Evolutionary conservation across 345 rosid species (phyloP).

Genomic region (Geranium rotundifolium): DNA sequence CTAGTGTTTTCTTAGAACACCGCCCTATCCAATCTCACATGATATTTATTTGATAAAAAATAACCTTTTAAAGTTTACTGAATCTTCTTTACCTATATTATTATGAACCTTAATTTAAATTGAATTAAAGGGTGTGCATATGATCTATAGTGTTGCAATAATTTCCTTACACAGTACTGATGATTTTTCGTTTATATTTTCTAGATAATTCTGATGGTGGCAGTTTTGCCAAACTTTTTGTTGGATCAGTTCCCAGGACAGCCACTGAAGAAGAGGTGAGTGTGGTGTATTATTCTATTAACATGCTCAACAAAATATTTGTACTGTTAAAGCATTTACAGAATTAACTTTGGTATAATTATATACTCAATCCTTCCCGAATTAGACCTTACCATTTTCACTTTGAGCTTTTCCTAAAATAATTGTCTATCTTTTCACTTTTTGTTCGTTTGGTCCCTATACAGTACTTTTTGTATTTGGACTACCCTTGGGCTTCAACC

Average conservation of each 20-base stretch:
- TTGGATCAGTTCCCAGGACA: slow-evolving; percentile 94
- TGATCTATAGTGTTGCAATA: not conserved
- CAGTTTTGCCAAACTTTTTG: slow-evolving; percentile 78
- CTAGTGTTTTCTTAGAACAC: no score
- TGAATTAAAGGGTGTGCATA: no score
- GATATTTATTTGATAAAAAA: no score
- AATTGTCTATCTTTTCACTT: not conserved
- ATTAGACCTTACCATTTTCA: not conserved
- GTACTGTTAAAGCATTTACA: not conserved
- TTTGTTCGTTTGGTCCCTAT: not conserved
- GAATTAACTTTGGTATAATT: not conserved
- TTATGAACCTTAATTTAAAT: no score
- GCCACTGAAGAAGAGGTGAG: slow-evolving; percentile 81
- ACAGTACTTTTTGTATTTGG: no score
- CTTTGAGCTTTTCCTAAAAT: not conserved
- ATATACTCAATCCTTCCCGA: not conserved
- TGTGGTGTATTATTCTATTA: slow-evolving; percentile 11
- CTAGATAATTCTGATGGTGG: slow-evolving; percentile 42
- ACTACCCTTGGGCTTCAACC: not conserved
- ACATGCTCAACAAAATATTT: not conserved
- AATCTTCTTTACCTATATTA: no score
- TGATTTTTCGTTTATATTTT: not conserved
- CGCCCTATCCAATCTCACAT: no score
- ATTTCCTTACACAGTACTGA: not conserved
- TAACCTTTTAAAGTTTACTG: no score